phyloP scores from a whole-genome alignment of 805 yeast species.

The Pichia heedii region DNA sequence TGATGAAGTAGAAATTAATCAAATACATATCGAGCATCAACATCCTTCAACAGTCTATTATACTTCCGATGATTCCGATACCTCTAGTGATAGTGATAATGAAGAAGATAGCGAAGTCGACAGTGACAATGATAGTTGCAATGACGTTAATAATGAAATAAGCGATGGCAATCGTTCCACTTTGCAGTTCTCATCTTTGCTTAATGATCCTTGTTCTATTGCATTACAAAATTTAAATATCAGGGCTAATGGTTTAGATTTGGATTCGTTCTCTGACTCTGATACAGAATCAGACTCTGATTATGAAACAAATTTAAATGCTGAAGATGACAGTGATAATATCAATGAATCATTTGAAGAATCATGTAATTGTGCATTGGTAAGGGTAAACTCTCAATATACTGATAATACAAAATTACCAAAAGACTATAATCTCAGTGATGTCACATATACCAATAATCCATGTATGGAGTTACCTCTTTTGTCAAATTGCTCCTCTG shows the following conservation, averaged over 20 bases:
- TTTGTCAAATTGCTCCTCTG: slow-evolving; percentile 22
- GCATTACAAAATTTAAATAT: slow-evolving; percentile 4
- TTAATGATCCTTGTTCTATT: neutral
- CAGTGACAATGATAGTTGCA: neutral
- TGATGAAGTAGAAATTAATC: slow-evolving; percentile 8
- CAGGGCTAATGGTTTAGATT: neutral
- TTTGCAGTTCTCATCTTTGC: too few relatives aligned
- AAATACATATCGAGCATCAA: neutral
- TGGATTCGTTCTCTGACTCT: neutral
- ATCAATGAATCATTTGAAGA: neutral
- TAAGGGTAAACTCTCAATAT: slow-evolving; percentile 6
- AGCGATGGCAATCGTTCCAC: neutral
- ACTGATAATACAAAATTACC: neutral
- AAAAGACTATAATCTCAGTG: neutral
- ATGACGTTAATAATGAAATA: neutral
- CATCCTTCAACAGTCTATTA: slow-evolving; percentile 2
- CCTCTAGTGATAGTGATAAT: slow-evolving; percentile 22
- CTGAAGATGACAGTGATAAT: neutral
- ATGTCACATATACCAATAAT: neutral
- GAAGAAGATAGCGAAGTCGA: slow-evolving; percentile 14
- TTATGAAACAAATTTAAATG: neutral
- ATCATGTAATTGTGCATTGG: neutral
- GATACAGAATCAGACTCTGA: slow-evolving; percentile 1
- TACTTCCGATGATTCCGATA: slow-evolving; percentile 24
- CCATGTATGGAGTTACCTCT: slow-evolving; percentile 19